Conservation (phyloP, 305 asterid species). For the Fraxinus angustifolia region DNA sequence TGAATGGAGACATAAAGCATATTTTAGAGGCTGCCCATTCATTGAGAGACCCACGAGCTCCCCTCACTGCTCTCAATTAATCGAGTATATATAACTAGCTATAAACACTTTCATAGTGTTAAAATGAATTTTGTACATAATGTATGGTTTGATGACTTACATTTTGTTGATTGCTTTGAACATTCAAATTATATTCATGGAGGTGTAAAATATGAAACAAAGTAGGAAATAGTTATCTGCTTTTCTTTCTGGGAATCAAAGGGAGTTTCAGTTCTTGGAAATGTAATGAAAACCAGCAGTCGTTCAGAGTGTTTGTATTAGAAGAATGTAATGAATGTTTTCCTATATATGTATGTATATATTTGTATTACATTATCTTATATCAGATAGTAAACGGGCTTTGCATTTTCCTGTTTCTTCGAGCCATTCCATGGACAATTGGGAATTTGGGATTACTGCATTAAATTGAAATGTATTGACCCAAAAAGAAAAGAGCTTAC, state of each 20-base stretch:
- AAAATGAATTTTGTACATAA: not conserved
- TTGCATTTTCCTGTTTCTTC: not conserved
- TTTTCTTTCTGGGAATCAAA: not conserved
- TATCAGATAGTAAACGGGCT: not conserved
- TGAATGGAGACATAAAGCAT: slow-evolving; percentile 78
- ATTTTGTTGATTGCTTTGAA: not conserved
- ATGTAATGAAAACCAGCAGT: not conserved
- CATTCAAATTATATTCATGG: not conserved
- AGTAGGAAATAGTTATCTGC: not conserved
- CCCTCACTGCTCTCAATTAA: slow-evolving; percentile 78
- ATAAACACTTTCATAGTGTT: not conserved
- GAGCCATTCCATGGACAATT: not conserved
- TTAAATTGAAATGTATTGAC: not conserved
- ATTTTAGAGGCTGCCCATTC: slow-evolving; percentile 55
- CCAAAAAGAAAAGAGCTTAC: not conserved
- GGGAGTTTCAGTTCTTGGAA: not conserved
- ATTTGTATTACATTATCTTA: not conserved
- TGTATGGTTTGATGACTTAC: not conserved
- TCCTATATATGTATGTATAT: not conserved
- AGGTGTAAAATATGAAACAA: not conserved
- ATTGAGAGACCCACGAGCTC: slow-evolving; percentile 74
- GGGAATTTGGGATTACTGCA: not conserved
- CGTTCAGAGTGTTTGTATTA: not conserved
- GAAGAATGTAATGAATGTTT: not conserved
- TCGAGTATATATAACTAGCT: not conserved